Percentiles rank a stretch among this genome's conserved stretches.
Conservation (phyloP, 306 rosid species). For the Vicia faba region DNA sequence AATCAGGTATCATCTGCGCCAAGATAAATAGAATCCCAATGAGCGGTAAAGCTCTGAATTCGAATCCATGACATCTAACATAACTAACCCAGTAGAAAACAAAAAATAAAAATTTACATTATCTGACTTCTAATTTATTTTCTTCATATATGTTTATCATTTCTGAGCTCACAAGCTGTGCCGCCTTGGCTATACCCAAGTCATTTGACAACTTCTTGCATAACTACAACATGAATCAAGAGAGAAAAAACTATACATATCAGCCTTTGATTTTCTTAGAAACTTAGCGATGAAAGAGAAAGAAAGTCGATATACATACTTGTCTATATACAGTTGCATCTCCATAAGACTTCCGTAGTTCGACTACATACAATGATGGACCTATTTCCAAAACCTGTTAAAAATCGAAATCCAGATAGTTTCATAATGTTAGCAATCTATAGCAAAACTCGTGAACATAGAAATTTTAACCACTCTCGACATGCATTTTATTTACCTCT, state of each 20-base stretch:
- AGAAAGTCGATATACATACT: conserved; percentile 40
- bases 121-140: conserved; percentile 18
- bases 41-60: not conserved
- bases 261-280: conserved; percentile 3
- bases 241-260: not conserved
- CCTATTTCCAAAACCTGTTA: conserved; percentile 76
- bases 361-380: conserved; percentile 69
- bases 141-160: not conserved
- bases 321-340: conserved; percentile 73
- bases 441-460: not conserved
- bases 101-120: conserved; percentile 6
- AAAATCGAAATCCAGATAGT: conserved; percentile 8
- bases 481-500: conserved; percentile 65
- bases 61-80: not conserved
- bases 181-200: conserved; percentile 51
- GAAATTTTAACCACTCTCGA: conserved; percentile 8
- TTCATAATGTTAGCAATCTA: conserved; percentile 10
- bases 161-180: conserved; percentile 43
- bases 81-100: conserved; percentile 3
- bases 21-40: not conserved
- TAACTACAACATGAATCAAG: conserved; percentile 50
- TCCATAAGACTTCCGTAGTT: conserved; percentile 71
- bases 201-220: conserved; percentile 79
- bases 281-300: not conserved
- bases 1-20: too few relatives aligned